These are phyloP conservation scores for Mimosa pudica DNA, from an alignment of 306 rosid genomes.

Conservation along the genomic window DNA sequence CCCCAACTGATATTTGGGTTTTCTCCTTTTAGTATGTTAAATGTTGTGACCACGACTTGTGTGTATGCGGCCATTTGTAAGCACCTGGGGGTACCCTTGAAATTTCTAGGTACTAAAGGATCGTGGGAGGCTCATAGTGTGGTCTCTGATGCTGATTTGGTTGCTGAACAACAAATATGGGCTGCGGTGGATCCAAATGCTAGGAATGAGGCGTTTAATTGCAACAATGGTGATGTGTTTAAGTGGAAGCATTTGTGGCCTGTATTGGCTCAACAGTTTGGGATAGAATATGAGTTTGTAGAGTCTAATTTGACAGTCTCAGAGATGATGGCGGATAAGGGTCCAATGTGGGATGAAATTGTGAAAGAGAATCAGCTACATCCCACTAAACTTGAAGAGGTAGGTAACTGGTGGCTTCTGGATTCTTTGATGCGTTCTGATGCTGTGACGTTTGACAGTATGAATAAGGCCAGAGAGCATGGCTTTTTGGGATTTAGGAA, in stretches of 20 bases:
- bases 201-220: neutral
- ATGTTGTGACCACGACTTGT: no score
- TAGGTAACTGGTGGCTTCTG: constrained; percentile 44
- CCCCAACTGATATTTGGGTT: no score
- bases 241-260: constrained; percentile 11
- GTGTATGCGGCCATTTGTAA: no score
- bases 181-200: neutral
- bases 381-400: constrained; percentile 41
- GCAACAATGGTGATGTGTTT: constrained; percentile 20
- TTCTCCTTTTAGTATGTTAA: no score
- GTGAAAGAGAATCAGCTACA: constrained; percentile 46
- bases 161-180: constrained; percentile 50
- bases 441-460: constrained; percentile 13
- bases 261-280: neutral
- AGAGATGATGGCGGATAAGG: constrained; percentile 47
- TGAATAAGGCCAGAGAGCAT: constrained; percentile 56
- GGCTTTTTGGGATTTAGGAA: constrained; percentile 57
- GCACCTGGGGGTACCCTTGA: no score
- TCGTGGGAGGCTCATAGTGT: neutral
- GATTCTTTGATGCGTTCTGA: constrained; percentile 11
- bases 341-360: constrained; percentile 46
- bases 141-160: constrained; percentile 51
- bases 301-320: constrained; percentile 22
- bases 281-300: neutral
- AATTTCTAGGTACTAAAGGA: no score